Evolutionary conservation across 192 early-diverging fungal species (phyloP).

Genomic region (Chytriomyces confervae): DNA sequence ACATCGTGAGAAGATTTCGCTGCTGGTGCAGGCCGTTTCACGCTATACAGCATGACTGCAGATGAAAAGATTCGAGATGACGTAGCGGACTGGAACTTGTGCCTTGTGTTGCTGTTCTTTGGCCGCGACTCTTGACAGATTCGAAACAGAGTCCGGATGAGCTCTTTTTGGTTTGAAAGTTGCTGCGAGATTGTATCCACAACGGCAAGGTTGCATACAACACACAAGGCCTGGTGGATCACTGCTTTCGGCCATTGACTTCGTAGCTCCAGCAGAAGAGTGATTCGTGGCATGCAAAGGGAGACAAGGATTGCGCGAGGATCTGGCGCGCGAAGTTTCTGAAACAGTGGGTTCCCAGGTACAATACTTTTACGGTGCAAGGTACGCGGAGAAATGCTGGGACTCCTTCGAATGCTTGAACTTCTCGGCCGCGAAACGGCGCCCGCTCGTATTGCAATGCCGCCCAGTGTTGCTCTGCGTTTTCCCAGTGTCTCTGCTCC

Average conservation of each 20-base stretch:
- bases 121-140: not conserved
- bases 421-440: not conserved
- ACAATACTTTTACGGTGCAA: not conserved
- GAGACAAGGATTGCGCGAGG: not conserved
- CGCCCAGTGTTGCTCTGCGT: not conserved
- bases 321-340: not conserved
- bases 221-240: conserved; percentile 1
- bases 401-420: not conserved
- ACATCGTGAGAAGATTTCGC: not conserved
- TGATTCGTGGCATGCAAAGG: not conserved
- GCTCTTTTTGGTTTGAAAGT: not conserved
- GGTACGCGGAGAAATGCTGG: not conserved
- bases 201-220: conserved; percentile 24
- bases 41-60: not conserved
- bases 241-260: not conserved
- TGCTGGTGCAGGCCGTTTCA: not conserved
- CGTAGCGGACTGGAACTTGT: not conserved
- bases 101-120: not conserved
- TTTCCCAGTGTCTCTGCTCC: not conserved
- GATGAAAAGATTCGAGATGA: not conserved
- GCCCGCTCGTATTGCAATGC: not conserved
- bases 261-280: not conserved
- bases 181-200: conserved; percentile 22
- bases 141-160: conserved; percentile 15
- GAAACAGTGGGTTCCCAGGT: not conserved